phyloP scores from a whole-genome alignment of 495 filamentous ascomycete species.

The Cercophora samala region DNA sequence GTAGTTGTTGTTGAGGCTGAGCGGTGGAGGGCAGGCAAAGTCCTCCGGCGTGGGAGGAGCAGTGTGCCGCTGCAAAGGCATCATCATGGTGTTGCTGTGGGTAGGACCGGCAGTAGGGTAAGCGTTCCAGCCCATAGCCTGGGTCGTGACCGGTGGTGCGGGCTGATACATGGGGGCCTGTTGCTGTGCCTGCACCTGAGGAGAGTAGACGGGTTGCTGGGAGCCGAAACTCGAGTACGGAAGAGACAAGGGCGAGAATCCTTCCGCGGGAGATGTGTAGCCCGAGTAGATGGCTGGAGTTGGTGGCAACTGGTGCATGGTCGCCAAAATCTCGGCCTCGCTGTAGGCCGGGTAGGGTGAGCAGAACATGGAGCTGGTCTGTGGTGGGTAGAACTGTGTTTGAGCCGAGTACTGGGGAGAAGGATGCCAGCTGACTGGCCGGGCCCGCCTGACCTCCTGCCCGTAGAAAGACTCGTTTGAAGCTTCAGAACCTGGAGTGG shows the following conservation, averaged over 20 bases:
- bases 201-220: conserved; percentile 23
- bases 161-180: conserved; percentile 1
- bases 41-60: conserved; percentile 61
- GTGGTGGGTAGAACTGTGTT: conserved; percentile 25
- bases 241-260: conserved; percentile 42
- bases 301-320: conserved; percentile 41
- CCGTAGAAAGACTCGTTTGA: conserved; percentile 34
- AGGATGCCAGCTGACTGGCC: conserved; percentile 73
- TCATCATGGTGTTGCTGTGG: not conserved
- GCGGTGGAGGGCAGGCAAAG: conserved; percentile 32
- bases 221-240: conserved; percentile 30
- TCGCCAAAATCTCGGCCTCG: conserved; percentile 38
- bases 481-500: conserved; percentile 29
- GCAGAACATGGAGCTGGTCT: conserved; percentile 28
- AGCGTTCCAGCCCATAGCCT: not conserved
- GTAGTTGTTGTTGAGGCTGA: conserved; percentile 44
- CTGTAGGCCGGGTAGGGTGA: conserved; percentile 29
- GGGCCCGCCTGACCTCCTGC: conserved; percentile 32
- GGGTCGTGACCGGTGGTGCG: not conserved
- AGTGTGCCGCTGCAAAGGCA: conserved; percentile 25
- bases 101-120: not conserved
- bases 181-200: conserved; percentile 14
- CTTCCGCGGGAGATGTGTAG: conserved; percentile 44
- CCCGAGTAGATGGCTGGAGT: conserved; percentile 43
- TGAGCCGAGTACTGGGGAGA: conserved; percentile 38